Percentiles rank a stretch among this genome's conserved stretches.
phyloP scores from a whole-genome alignment of 192 early-diverging fungal species.

The Tieghemiomyces parasiticus region DNA sequence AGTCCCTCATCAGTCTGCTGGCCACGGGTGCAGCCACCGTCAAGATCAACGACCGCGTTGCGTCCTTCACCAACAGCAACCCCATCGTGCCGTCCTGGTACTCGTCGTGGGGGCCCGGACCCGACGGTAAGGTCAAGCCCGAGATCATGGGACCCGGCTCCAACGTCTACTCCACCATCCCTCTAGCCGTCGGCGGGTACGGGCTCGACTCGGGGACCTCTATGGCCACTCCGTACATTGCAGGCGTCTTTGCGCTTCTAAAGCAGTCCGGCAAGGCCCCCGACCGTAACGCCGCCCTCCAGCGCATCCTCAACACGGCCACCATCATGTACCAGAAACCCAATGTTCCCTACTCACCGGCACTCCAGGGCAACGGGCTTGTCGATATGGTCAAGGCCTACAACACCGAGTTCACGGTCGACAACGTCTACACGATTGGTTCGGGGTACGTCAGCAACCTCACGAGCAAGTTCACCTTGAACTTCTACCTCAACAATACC shows the following conservation, averaged over 20 bases:
- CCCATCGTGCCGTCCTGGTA: too few relatives aligned
- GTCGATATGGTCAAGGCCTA: background rate
- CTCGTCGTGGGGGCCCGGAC: background rate
- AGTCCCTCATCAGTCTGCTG: too few relatives aligned
- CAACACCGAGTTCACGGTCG: background rate
- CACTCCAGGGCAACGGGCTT: background rate
- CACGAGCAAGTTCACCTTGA: background rate
- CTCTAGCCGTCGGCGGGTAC: background rate
- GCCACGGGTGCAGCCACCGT: too few relatives aligned
- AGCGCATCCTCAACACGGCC: background rate
- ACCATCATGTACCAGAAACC: background rate
- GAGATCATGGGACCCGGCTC: background rate
- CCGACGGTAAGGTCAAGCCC: conserved; percentile 1
- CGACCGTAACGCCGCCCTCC: too few relatives aligned
- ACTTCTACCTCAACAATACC: background rate
- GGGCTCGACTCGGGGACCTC: background rate
- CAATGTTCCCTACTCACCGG: background rate
- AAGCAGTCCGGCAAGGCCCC: background rate
- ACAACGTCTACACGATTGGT: background rate
- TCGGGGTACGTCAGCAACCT: background rate
- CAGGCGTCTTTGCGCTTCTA: background rate
- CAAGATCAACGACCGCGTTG: too few relatives aligned
- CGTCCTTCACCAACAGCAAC: too few relatives aligned
- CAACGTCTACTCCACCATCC: conserved; percentile 5
- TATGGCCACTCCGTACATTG: conserved; percentile 3